Evolutionary conservation across 2,329 filamentous ascomycete genomes (phyloP).

Genomic region (Claviceps lovelessii): DNA sequence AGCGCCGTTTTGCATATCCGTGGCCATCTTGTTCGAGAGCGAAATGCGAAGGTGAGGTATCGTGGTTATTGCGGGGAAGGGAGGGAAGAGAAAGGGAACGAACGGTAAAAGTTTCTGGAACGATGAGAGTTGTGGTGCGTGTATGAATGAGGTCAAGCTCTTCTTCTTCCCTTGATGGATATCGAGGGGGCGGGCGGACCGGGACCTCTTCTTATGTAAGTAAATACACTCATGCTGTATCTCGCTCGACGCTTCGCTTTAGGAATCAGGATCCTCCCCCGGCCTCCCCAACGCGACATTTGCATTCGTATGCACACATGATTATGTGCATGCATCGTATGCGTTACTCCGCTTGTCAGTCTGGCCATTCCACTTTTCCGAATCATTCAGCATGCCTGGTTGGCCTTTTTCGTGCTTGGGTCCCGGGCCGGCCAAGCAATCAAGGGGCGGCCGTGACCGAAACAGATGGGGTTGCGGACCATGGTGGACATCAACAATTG

Average conservation of each 20-base stretch:
- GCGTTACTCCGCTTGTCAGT: too few species aligned
- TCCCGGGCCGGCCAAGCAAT: neutral
- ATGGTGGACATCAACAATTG: neutral
- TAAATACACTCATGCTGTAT: too few species aligned
- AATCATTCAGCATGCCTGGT: neutral
- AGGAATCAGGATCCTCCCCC: too few species aligned
- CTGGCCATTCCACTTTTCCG: neutral
- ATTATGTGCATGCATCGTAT: too few species aligned
- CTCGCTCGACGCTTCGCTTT: too few species aligned
- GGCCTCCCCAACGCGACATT: too few species aligned
- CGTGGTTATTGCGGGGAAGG: neutral
- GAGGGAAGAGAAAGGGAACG: too few species aligned
- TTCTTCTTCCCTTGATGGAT: neutral
- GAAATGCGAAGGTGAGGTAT: neutral
- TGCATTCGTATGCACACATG: too few species aligned
- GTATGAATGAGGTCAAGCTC: neutral
- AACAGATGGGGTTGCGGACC: neutral
- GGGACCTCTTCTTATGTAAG: neutral
- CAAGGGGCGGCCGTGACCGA: neutral
- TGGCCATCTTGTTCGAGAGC: conserved; percentile 15
- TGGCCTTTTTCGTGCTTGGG: neutral
- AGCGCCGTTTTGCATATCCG: conserved; percentile 29
- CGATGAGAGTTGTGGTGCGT: too few species aligned
- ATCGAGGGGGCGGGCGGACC: too few species aligned
- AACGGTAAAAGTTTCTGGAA: neutral